A percentile compares a stretch with the other conserved stretches of the same genome.
These are phyloP conservation scores for Xylaria cubensis DNA, from an alignment of 495 filamentous ascomycete genomes.

Conservation along the genomic window DNA sequence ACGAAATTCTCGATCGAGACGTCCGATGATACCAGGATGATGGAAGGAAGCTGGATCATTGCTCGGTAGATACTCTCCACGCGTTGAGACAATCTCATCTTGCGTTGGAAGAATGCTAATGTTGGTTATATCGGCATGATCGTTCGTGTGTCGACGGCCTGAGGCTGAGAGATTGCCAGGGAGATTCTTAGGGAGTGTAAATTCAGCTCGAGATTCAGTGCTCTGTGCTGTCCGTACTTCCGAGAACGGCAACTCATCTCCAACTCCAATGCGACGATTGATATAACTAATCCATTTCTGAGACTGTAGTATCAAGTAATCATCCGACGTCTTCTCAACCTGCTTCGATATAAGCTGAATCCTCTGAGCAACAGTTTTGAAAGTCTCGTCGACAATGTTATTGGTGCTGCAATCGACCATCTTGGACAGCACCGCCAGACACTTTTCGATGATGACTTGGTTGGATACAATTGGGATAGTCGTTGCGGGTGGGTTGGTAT, in stretches of 20 bases:
- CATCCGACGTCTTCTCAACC: constrained; percentile 30
- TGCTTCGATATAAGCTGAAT: constrained; percentile 9
- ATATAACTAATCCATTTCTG: constrained; percentile 40
- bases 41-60: constrained; percentile 61
- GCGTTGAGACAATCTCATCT: constrained; percentile 61
- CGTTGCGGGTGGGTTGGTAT: constrained; percentile 21
- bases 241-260: constrained; percentile 27
- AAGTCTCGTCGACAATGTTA: constrained; percentile 42
- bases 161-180: constrained; percentile 60
- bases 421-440: constrained; percentile 37
- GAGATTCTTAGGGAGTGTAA: constrained; percentile 52
- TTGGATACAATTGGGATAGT: constrained; percentile 19
- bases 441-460: constrained; percentile 35
- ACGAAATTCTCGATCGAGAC: constrained; percentile 75
- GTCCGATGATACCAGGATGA: constrained; percentile 60
- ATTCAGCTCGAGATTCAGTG: constrained; percentile 36
- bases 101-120: constrained; percentile 70
- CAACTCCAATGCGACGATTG: constrained; percentile 36
- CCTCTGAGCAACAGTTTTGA: constrained; percentile 25
- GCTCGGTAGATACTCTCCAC: constrained; percentile 66
- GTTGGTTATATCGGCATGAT: constrained; percentile 62
- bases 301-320: constrained; percentile 41
- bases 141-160: constrained; percentile 72
- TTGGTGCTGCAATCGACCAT: constrained; percentile 46
- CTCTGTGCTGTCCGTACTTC: constrained; percentile 8